Evolutionary conservation across 139 green algal genomes (phyloP), one percentile per base, ranked within the genome.

Genomic region (Volvox reticuliferus): DNA sequence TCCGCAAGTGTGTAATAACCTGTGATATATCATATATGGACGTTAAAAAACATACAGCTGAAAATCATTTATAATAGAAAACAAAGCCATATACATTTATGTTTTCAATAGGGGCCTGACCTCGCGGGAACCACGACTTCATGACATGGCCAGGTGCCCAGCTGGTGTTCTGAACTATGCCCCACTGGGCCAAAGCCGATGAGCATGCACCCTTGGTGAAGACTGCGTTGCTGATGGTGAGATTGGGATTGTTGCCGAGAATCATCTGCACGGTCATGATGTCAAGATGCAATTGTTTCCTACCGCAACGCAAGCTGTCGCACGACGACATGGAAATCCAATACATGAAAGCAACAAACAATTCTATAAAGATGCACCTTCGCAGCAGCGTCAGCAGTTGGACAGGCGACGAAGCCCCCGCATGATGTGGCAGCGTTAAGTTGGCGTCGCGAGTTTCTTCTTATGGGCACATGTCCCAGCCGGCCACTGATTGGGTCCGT

Each of bases 191-290:
- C 82, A 35, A 26, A 28, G 28, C 26, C 6, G 44, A 71, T 12
- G 68, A 22, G 71, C 85, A 89, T 17, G n/a, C 22, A n/a, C 85
- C 85, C n/a, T 82, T 89, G 28, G 44, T 26, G 12, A 82, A 89
- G 0, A 65, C 18, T 3, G 85, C 69, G 16, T 73, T 33, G 44
- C 61, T 79, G 2, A 89, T n/a, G 0, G 69, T 62, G 0, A 89
- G 44, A 50, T 82, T 61, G 2, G 69, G 71, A 33, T 88, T 88
- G 83, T 28, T 80, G 21, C 85, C 85, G 2, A 89, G 0, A 36
- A 89, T 71, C 9, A 61, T 30, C 85, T 89, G 85, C 26, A 16
- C 16, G 30, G 19, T 0, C 18, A 28, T 12, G 12, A 75, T 0
- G n/a, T 17, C 1, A 19, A 73, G n/a, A 17, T 17, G 62, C 12